Percentiles rank a stretch among this genome's conserved stretches.
phyloP scores from a whole-genome alignment of 1,284 basidiomycete species.

The Ganoderma boninense region DNA sequence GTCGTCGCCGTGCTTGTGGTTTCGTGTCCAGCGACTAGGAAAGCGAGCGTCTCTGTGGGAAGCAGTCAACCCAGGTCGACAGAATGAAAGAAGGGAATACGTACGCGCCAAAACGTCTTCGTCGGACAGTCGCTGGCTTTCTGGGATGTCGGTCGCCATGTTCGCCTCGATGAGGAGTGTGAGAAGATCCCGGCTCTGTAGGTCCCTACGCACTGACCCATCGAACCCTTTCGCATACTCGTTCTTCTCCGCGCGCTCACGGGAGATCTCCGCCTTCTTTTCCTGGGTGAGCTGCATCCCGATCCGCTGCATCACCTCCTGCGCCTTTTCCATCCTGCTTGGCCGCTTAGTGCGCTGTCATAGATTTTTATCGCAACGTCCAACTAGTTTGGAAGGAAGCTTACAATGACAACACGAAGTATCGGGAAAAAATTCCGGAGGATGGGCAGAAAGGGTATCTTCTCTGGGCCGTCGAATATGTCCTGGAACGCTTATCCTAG shows the following conservation, averaged over 20 bases:
- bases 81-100: slow-evolving; percentile 29
- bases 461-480: slow-evolving; percentile 21
- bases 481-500: slow-evolving; percentile 49
- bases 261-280: slow-evolving; percentile 46
- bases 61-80: background rate
- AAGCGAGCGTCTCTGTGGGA: slow-evolving; percentile 37
- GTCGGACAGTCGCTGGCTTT: slow-evolving; percentile 56
- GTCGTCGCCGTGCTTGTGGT: slow-evolving; percentile 57
- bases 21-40: slow-evolving; percentile 79
- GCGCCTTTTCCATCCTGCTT: slow-evolving; percentile 33
- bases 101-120: slow-evolving; percentile 64
- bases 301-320: slow-evolving; percentile 43
- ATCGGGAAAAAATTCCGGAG: slow-evolving; percentile 24
- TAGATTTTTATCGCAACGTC: background rate
- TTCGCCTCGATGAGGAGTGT: slow-evolving; percentile 54
- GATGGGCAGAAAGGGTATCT: slow-evolving; percentile 14
- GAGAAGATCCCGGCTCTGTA: slow-evolving; percentile 41
- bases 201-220: slow-evolving; percentile 71
- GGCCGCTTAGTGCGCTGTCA: slow-evolving; percentile 9
- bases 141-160: slow-evolving; percentile 52
- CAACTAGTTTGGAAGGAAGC: background rate
- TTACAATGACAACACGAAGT: slow-evolving; percentile 26
- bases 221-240: slow-evolving; percentile 47
- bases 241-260: slow-evolving; percentile 47
- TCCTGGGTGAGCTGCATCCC: slow-evolving; percentile 48